A percentile compares a stretch with the other conserved stretches of the same genome.
Evolutionary conservation across 2,329 filamentous ascomycete species (phyloP).

Genomic region (Aureobasidium sp.): DNA sequence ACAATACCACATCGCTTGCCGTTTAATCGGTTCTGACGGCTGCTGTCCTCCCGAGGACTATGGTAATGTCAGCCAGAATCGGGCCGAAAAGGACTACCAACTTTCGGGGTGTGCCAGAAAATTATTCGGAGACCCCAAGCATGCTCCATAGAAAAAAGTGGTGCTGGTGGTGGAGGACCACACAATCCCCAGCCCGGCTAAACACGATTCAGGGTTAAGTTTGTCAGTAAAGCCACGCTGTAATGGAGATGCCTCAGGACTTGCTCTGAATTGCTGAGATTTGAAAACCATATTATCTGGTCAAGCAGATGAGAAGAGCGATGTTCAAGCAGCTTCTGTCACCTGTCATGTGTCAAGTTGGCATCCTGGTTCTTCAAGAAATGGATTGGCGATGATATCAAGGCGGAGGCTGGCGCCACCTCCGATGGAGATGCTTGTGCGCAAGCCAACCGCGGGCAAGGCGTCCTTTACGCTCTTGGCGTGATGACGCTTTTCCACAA

Average conservation of each 20-base stretch:
- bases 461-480: neutral
- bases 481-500: neutral
- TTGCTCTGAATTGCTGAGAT: neutral
- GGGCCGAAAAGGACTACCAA: neutral
- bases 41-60: neutral
- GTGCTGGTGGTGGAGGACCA: neutral
- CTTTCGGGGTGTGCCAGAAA: neutral
- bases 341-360: neutral
- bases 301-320: neutral
- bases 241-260: neutral
- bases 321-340: neutral
- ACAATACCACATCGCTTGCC: neutral
- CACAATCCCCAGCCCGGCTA: neutral
- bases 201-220: neutral
- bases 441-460: conserved; percentile 2
- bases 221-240: neutral
- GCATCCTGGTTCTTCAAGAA: neutral
- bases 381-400: neutral
- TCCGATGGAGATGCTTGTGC: neutral
- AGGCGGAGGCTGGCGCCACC: neutral
- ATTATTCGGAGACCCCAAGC: conserved; percentile 9
- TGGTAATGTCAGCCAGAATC: neutral
- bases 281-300: neutral
- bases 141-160: conserved; percentile 4
- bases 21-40: neutral